These are phyloP conservation scores for Penicillium sp. DNA, from an alignment of 2,329 filamentous ascomycete species.

Conservation along the genomic window DNA sequence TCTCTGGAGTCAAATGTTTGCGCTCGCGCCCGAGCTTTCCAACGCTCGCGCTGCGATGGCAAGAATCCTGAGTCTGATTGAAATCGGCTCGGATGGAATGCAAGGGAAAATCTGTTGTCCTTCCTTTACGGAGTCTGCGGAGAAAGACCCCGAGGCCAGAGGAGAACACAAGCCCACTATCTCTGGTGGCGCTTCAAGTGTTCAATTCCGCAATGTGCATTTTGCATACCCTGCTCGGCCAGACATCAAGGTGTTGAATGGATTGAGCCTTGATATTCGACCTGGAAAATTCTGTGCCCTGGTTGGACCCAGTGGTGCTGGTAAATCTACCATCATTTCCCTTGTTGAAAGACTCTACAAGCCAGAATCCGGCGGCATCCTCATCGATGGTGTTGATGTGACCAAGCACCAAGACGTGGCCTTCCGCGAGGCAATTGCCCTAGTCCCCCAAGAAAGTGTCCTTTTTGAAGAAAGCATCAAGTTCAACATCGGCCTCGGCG, in stretches of 20 bases:
- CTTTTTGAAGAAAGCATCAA: slow-evolving; percentile 56
- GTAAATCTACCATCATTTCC: slow-evolving; percentile 70
- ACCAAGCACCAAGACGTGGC: slow-evolving; percentile 44
- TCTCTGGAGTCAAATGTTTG: slow-evolving; percentile 76
- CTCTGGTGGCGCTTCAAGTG: slow-evolving; percentile 40
- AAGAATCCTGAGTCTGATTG: slow-evolving; percentile 58
- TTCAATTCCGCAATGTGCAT: slow-evolving; percentile 65
- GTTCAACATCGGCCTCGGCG: slow-evolving; percentile 55
- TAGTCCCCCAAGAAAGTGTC: slow-evolving; percentile 56
- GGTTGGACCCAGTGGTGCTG: slow-evolving; percentile 72
- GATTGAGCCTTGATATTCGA: slow-evolving; percentile 60
- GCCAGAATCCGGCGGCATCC: slow-evolving; percentile 56
- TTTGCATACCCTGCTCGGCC: slow-evolving; percentile 73
- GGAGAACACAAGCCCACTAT: slow-evolving; percentile 25
- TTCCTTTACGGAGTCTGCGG: slow-evolving; percentile 9
- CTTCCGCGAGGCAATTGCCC: slow-evolving; percentile 54
- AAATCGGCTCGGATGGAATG: slow-evolving; percentile 45
- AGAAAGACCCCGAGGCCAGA: slow-evolving; percentile 35
- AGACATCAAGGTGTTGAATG: slow-evolving; percentile 62
- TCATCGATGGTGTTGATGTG: slow-evolving; percentile 60
- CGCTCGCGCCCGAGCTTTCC: slow-evolving; percentile 75
- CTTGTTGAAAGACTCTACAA: slow-evolving; percentile 62
- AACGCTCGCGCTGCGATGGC: slow-evolving; percentile 67
- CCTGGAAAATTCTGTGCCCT: slow-evolving; percentile 52
- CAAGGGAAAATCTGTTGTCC: slow-evolving; percentile 27